Evolutionary conservation across 106 monocot genomes (phyloP), one percentile per base, ranked within the genome.

Genomic region (Dioscorea alata): DNA sequence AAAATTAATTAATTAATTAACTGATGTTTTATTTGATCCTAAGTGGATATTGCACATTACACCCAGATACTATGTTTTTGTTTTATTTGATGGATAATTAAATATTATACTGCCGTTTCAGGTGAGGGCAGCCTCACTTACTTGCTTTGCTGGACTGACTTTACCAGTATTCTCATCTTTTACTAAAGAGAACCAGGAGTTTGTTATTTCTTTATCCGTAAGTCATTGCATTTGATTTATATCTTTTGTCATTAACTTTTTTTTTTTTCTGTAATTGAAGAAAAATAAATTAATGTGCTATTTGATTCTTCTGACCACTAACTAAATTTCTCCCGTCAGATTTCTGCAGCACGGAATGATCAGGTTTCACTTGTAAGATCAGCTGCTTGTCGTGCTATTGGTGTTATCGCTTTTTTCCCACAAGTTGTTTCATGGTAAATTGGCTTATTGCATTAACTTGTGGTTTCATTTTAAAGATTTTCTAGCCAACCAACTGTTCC

Each of bases 101-200:
- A 18, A 56, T 56, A 8, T 56, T 56, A 6, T 56, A 56, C 19
- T 56, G 0, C 35, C 20, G 20, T 81, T 68, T 18, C 76, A 99
- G 99, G 84, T 99, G 63, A 99, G 92, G 76, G 81, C 85, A 53
- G 87, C 87, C 60, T 74, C 90, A 50, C n/a, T 99, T 24, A 90
- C 90, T 71, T 93, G 99, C 74, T 99, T 99, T 83, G 89, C 99
- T 10, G 99, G 99, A 62, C 74, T 93, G 81, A 99, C 99, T 75
- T 87, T 82, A 50, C 71, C 80, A 54, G 83, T 99, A 63, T 93
- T 90, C 72, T 77, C 70, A 59, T 81, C 90, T 62, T 77, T 99
- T 23, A 49, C 75, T 6, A 72, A 79, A 63, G 83, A 83, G 34
- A 75, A 81, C 49, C 79, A 90, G 68, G 81, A 80, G 22, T 85